Conservation (phyloP, 352 stramenopile species). For the Phytophthora melonis region DNA sequence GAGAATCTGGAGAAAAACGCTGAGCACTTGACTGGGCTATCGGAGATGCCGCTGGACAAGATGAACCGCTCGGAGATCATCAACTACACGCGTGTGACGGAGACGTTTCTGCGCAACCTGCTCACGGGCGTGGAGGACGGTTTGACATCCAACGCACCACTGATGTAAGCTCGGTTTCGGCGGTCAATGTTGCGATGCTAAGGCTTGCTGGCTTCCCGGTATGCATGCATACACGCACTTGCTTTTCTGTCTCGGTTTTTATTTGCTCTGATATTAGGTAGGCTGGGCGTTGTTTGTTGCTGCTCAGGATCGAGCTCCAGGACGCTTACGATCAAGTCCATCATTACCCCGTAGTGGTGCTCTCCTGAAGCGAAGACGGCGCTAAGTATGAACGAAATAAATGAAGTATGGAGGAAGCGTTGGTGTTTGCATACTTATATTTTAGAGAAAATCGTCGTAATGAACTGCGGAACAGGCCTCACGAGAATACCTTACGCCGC, state of each 20-base stretch:
- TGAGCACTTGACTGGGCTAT: conserved; percentile 91
- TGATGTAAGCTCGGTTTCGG: conserved; percentile 38
- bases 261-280: conserved; percentile 46
- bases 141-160: conserved; percentile 59
- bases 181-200: conserved; percentile 18
- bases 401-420: conserved; percentile 25
- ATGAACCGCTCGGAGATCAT: conserved; percentile 95
- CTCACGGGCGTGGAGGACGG: conserved; percentile 93
- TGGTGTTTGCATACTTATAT: conserved; percentile 46
- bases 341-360: neutral
- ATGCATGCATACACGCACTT: conserved; percentile 32
- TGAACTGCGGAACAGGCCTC: conserved; percentile 28
- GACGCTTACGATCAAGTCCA: conserved; percentile 4
- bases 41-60: conserved; percentile 91
- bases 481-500: conserved; percentile 27
- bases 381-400: conserved; percentile 37
- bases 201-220: conserved; percentile 22
- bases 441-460: conserved; percentile 32
- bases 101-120: conserved; percentile 93
- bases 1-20: conserved; percentile 96
- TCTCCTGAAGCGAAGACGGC: conserved; percentile 13
- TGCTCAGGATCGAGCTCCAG: conserved; percentile 20
- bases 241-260: conserved; percentile 40
- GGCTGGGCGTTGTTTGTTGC: conserved; percentile 25
- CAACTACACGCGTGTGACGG: conserved; percentile 95